Percentiles rank a stretch among this genome's conserved stretches.
Conservation (phyloP, 495 filamentous ascomycete genomes). For the Usnea hakonensis region DNA sequence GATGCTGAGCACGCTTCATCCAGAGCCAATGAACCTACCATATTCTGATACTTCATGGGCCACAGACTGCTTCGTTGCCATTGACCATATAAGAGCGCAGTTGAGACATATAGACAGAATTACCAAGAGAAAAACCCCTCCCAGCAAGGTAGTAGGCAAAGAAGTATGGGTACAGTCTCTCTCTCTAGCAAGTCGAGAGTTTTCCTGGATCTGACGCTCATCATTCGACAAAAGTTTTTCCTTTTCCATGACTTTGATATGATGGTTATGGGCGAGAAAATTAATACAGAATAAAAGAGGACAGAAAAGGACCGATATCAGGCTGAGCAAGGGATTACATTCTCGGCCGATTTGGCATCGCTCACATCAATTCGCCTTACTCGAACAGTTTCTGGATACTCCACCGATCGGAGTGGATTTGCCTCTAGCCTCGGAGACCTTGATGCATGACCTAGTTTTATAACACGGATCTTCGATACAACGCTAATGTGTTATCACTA, state of each 20-base stretch:
- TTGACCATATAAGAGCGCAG: neutral
- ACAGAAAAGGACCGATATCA: too few species aligned
- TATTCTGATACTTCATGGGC: neutral
- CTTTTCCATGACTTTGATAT: neutral
- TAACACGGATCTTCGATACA: too few species aligned
- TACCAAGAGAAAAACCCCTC: neutral
- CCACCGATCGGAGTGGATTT: too few species aligned
- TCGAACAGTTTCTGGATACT: too few species aligned
- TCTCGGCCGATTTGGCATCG: too few species aligned
- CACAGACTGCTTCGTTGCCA: neutral
- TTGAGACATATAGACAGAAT: neutral
- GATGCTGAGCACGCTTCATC: neutral
- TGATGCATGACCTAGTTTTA: too few species aligned
- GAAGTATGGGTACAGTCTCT: neutral
- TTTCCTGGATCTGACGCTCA: neutral
- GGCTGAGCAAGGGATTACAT: too few species aligned
- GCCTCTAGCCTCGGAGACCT: too few species aligned
- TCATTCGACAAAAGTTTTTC: neutral
- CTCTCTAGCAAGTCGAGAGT: neutral
- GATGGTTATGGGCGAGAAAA: neutral
- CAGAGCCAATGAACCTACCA: neutral
- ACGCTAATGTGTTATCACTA: too few species aligned
- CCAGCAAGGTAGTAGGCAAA: neutral
- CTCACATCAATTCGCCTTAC: too few species aligned
- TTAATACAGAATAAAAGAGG: too few species aligned